Conservation (phyloP, 768 basidiomycete species). For the Lyophyllum shimeji region DNA sequence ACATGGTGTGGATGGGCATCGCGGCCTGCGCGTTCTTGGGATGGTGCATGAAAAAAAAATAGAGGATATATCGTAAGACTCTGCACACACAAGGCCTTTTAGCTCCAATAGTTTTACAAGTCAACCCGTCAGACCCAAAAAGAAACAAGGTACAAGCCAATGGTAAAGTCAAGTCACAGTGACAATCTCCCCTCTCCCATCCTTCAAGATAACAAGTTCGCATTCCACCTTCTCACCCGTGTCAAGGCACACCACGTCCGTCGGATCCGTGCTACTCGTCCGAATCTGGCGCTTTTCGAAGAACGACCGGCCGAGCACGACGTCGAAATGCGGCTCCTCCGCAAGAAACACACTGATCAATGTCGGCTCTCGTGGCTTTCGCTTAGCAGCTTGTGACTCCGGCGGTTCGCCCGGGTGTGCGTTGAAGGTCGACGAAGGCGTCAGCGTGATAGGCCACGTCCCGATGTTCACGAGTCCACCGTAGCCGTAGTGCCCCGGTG, state of each 20-base stretch:
- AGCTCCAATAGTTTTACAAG: too few species aligned
- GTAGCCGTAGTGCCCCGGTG: constrained; percentile 93
- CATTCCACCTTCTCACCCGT: constrained; percentile 90
- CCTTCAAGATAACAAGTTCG: constrained; percentile 89
- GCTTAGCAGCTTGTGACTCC: constrained; percentile 17
- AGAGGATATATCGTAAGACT: too few species aligned
- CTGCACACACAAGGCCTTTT: too few species aligned
- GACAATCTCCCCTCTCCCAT: constrained; percentile 88
- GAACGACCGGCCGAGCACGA: constrained; percentile 88
- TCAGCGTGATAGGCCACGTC: constrained; percentile 79
- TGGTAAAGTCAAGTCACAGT: constrained; percentile 64
- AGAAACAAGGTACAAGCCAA: neutral
- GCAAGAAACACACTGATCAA: constrained; percentile 76
- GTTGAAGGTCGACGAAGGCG: constrained; percentile 38
- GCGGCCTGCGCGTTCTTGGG: too few species aligned
- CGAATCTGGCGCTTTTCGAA: constrained; percentile 82
- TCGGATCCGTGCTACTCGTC: constrained; percentile 80
- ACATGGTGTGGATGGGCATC: too few species aligned
- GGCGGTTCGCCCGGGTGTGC: constrained; percentile 26
- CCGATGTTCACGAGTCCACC: constrained; percentile 85
- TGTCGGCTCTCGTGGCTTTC: constrained; percentile 35
- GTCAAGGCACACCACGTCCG: constrained; percentile 89
- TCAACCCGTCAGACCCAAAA: neutral
- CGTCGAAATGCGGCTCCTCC: constrained; percentile 95
- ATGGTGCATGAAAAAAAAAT: too few species aligned